phyloP scores from a whole-genome alignment of 108 stramenopile genomes.

The Cyclotella cryptica region DNA sequence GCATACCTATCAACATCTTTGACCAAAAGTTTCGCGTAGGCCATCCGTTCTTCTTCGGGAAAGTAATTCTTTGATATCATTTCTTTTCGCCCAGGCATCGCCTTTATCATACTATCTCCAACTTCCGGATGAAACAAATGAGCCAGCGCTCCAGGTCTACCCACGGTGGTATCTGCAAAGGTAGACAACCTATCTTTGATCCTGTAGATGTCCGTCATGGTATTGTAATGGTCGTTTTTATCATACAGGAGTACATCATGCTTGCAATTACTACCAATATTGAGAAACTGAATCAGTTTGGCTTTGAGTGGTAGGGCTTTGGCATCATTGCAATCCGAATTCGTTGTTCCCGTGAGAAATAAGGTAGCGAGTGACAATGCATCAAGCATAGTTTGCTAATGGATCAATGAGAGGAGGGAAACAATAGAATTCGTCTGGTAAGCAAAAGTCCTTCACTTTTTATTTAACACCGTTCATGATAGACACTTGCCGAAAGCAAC shows the following conservation, averaged over 20 bases:
- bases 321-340: constrained; percentile 44
- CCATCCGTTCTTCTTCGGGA: constrained; percentile 49
- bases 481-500: constrained; percentile 37
- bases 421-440: too few species aligned
- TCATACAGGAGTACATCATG: not conserved
- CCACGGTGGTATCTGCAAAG: constrained; percentile 32
- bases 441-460: too few species aligned
- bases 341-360: constrained; percentile 10
- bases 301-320: constrained; percentile 57
- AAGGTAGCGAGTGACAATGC: constrained; percentile 36
- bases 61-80: constrained; percentile 35
- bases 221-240: not conserved
- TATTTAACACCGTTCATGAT: constrained; percentile 12
- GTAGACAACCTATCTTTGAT: constrained; percentile 32
- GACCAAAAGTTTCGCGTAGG: constrained; percentile 53
- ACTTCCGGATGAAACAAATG: constrained; percentile 21
- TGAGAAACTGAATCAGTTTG: constrained; percentile 42
- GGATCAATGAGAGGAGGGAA: constrained; percentile 5
- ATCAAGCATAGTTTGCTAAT: constrained; percentile 36
- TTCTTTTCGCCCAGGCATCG: constrained; percentile 19
- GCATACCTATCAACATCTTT: constrained; percentile 57
- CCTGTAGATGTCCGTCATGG: constrained; percentile 15
- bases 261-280: constrained; percentile 27
- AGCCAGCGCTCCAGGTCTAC: constrained; percentile 18
- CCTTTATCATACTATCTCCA: constrained; percentile 11